These are phyloP conservation scores for Pleurotus cornucopiae DNA, from an alignment of 768 basidiomycete species.

Conservation along the genomic window DNA sequence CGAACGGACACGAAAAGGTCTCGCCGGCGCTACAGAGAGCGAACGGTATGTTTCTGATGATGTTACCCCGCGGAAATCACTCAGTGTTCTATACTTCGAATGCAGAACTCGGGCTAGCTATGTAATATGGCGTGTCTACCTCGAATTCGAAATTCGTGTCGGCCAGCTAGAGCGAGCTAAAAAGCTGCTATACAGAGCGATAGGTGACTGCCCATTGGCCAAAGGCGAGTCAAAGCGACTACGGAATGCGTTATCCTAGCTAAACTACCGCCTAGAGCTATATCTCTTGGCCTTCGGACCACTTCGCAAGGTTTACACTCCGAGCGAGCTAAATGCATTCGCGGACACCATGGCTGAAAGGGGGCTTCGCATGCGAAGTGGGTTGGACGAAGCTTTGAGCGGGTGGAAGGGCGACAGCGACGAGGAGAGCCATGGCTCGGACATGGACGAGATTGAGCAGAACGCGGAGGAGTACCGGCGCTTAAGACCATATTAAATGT, in stretches of 20 bases:
- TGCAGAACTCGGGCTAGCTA: constrained; percentile 62
- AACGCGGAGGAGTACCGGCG: constrained; percentile 55
- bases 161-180: constrained; percentile 61
- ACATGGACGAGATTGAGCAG: constrained; percentile 54
- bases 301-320: constrained; percentile 57
- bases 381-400: constrained; percentile 54
- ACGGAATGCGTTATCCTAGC: no score
- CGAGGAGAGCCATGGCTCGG: constrained; percentile 18
- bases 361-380: constrained; percentile 58
- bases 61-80: not conserved
- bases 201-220: constrained; percentile 67
- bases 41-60: constrained; percentile 40
- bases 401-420: constrained; percentile 29
- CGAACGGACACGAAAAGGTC: constrained; percentile 64
- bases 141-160: constrained; percentile 73
- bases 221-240: constrained; percentile 50
- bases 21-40: constrained; percentile 58
- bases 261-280: constrained; percentile 41
- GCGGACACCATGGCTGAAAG: constrained; percentile 77
- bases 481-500: constrained; percentile 57
- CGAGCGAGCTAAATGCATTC: constrained; percentile 54
- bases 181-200: constrained; percentile 66
- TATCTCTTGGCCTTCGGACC: constrained; percentile 77
- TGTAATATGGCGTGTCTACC: constrained; percentile 66
- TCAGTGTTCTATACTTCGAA: not conserved